A percentile compares a stretch with the other conserved stretches of the same genome.
Evolutionary conservation across 2,329 filamentous ascomycete genomes (phyloP).

Genomic region (Aspergillus novoparasiticus): DNA sequence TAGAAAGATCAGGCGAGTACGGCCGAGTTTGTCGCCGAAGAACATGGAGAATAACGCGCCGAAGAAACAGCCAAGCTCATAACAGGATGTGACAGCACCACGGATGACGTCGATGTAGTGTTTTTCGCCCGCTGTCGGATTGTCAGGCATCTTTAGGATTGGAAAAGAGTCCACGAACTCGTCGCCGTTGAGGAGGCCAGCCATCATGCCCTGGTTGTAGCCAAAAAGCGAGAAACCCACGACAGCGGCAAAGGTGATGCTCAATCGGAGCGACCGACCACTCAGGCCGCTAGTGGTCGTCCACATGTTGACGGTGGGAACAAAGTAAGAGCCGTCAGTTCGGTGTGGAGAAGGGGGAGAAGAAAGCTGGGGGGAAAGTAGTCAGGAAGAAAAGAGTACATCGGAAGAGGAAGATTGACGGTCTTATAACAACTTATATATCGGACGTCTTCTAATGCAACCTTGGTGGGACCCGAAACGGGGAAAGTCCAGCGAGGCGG

Average conservation of each 20-base stretch:
- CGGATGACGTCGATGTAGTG: slow-evolving; percentile 45
- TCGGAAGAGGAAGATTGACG: neutral
- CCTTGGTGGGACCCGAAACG: neutral
- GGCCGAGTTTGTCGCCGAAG: slow-evolving; percentile 34
- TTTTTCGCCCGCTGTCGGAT: slow-evolving; percentile 33
- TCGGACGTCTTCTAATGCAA: neutral
- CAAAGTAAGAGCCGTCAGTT: neutral
- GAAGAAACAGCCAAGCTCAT: slow-evolving; percentile 51
- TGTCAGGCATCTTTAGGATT: slow-evolving; percentile 20
- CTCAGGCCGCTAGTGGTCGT: slow-evolving; percentile 31
- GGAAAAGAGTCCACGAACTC: slow-evolving; percentile 30
- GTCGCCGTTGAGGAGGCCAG: slow-evolving; percentile 31
- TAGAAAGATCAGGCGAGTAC: slow-evolving; percentile 51
- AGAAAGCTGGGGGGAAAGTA: neutral
- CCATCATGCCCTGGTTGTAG: slow-evolving; percentile 40
- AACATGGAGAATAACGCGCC: slow-evolving; percentile 35
- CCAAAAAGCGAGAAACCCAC: slow-evolving; percentile 56
- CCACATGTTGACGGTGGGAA: slow-evolving; percentile 28
- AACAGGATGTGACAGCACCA: slow-evolving; percentile 55
- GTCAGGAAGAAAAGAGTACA: neutral
- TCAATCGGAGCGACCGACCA: slow-evolving; percentile 26
- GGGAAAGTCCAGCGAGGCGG: slow-evolving; percentile 1
- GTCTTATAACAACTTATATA: neutral
- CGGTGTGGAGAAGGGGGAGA: neutral
- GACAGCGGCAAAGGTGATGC: slow-evolving; percentile 34